phyloP scores from a whole-genome alignment of 768 basidiomycete species.

The Mycena capillaripes region DNA sequence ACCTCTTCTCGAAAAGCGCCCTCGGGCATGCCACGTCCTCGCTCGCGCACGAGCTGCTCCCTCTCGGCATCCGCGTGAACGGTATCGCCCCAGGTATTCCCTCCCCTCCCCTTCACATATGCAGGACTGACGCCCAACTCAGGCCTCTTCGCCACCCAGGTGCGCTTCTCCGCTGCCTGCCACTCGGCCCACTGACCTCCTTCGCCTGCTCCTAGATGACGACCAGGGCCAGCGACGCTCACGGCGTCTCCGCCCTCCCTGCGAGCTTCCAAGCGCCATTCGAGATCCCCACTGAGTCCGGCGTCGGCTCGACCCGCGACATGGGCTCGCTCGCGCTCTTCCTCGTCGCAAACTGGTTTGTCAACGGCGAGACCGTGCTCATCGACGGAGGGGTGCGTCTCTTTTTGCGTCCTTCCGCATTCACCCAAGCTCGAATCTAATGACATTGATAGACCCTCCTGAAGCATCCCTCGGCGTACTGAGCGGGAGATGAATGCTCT shows the following conservation, averaged over 20 bases:
- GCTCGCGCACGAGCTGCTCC: constrained; percentile 62
- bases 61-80: constrained; percentile 62
- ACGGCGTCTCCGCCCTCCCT: constrained; percentile 42
- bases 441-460: constrained; percentile 46
- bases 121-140: neutral
- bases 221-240: constrained; percentile 39
- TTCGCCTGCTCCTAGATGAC: constrained; percentile 44
- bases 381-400: constrained; percentile 64
- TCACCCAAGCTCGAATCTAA: neutral
- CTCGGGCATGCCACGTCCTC: constrained; percentile 61
- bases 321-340: constrained; percentile 59
- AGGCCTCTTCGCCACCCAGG: constrained; percentile 51
- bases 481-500: neutral
- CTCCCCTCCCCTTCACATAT: constrained; percentile 8
- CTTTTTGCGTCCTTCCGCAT: neutral
- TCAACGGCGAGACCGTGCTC: constrained; percentile 63
- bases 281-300: constrained; percentile 49
- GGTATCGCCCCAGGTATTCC: constrained; percentile 59
- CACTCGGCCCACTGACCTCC: neutral
- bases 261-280: constrained; percentile 42
- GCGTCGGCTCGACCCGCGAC: constrained; percentile 55
- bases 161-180: neutral
- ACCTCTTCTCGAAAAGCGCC: constrained; percentile 63
- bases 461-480: constrained; percentile 55
- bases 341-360: constrained; percentile 61